phyloP scores from a whole-genome alignment of 1,139 yeast species.

The Candida sp. region DNA sequence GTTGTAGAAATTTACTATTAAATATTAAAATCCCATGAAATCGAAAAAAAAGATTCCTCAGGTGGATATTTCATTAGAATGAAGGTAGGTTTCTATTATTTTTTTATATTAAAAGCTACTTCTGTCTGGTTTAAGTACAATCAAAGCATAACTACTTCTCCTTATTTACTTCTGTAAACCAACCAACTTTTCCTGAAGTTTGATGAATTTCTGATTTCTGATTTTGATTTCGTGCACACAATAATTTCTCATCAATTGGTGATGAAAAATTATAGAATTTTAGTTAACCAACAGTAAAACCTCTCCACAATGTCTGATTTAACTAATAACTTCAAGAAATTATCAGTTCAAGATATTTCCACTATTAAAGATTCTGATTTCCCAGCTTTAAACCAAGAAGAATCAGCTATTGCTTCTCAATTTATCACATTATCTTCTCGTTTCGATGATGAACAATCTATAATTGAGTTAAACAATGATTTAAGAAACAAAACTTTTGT shows the following conservation, averaged over 20 bases:
- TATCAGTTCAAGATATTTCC: constrained; percentile 34
- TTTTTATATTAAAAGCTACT: too few relatives aligned
- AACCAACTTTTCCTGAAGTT: too few relatives aligned
- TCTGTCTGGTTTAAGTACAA: too few relatives aligned
- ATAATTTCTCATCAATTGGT: background rate
- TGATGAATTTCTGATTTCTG: too few relatives aligned
- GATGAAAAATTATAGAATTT: background rate
- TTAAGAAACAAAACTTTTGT: constrained; percentile 71
- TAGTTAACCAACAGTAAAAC: too few relatives aligned
- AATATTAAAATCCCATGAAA: too few relatives aligned
- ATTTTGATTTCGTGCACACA: constrained; percentile 1
- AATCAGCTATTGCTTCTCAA: constrained; percentile 76
- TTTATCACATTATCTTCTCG: constrained; percentile 70
- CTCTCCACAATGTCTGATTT: constrained; percentile 45
- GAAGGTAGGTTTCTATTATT: too few relatives aligned
- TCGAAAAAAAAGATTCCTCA: too few relatives aligned
- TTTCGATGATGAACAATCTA: constrained; percentile 44
- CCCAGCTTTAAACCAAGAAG: constrained; percentile 41
- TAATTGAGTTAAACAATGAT: constrained; percentile 62
- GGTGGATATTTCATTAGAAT: too few relatives aligned
- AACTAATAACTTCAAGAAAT: constrained; percentile 34
- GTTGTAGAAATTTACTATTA: too few relatives aligned
- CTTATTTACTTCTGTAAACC: too few relatives aligned
- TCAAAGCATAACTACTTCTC: too few relatives aligned
- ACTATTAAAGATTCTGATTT: constrained; percentile 24